Evolutionary conservation across 352 stramenopile genomes (phyloP), one percentile per base, ranked within the genome.

Genomic region (Phytophthora ohioensis): DNA sequence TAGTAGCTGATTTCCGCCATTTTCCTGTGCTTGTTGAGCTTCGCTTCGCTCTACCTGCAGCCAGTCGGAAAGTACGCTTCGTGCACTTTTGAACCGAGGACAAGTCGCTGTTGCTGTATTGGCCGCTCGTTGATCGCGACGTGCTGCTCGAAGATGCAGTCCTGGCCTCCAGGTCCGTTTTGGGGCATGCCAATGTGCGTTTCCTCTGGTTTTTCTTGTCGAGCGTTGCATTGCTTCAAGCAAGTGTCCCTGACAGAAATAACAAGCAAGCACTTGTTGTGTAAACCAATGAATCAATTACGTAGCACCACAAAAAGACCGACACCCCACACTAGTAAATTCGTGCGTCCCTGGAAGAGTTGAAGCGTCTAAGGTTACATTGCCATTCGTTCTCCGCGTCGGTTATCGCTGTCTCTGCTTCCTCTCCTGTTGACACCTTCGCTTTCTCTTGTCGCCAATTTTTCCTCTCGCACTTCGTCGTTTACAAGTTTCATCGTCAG

Each of bases 1-100:
- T 96, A 95, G 78, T 96, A 95, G 59, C 84, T 91, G 76, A 94
- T 92, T 78, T 96, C 89, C 11, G 85, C 83, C 89, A 96, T 96
- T 42, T 32, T 17, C 8, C 34, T 27, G 21, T 27, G 21, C 21
- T 49, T 32, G 31, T 57, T n/a, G 42, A 54, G 13, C 11, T 30
- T 35, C 9, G 8, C 10, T 9, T 46, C 21, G 21, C 41, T 46
- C 36, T 12, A 27, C 21, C 21, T 27, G 21, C 21, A 27, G 21
- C 27, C n/a, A 21, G 47, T 31, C 58, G 52, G 48, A 70, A 46
- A 63, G 39, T 62, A 58, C 61, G 31, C 48, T 57, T 54, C 11
- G 8, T 41, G 34, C 38, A 64, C 57, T 58, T 58, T 48, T 9
- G 41, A 58, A 17, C 38, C 38, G 38, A 64, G 35, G 13, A 3